Evolutionary conservation across 208 protist genomes (phyloP), one percentile per base, ranked within the genome.

Genomic region (Herpetomonas samuelpessoai): DNA sequence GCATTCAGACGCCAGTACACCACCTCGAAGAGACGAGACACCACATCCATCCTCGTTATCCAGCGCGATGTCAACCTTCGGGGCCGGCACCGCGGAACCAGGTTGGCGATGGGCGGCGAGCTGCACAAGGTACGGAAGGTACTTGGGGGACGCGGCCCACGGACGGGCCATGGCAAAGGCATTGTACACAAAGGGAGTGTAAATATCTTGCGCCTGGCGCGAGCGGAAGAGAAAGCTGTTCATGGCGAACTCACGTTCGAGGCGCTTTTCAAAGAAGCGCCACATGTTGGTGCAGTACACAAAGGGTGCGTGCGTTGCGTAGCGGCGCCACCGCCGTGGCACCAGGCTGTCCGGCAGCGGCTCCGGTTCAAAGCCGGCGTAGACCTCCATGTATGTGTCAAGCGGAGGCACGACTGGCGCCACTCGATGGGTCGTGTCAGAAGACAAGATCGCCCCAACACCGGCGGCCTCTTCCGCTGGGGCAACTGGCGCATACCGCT

Each of bases 231-330:
- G 51, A 10, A 79, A 52, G 6, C 65, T 49, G 14, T 55, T 57
- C 16, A 61, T n/a, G 4, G 75, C 60, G 26, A 79, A 76, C 62
- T 83, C 68, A 9, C 51, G 41, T 54, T 76, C 66, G 62, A 76
- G 81, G 26, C 82, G 71, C 12, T 29, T 41, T 9, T 51, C 62
- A 18, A 89, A 38, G 61, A 63, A 76, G 24, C 71, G 69, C 31
- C 71, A 51, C 75, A 89, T 83, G 28, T 71, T 63, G 2, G 72
- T 83, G 64, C 82, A 89, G 57, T 89, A 89, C 45, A 74, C 64
- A 46, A 83, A 89, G 19, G 82, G 82, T 0, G 78, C 82, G 68
- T 89, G 82, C 10, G 73, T 83, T 44, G 71, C 67, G 48, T 65
- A 86, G 25, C 68, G 73, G 16, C 74, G 74, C 6, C 62, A 49